Conservation (phyloP, 345 rosid species). For the Clarkia xantiana region DNA sequence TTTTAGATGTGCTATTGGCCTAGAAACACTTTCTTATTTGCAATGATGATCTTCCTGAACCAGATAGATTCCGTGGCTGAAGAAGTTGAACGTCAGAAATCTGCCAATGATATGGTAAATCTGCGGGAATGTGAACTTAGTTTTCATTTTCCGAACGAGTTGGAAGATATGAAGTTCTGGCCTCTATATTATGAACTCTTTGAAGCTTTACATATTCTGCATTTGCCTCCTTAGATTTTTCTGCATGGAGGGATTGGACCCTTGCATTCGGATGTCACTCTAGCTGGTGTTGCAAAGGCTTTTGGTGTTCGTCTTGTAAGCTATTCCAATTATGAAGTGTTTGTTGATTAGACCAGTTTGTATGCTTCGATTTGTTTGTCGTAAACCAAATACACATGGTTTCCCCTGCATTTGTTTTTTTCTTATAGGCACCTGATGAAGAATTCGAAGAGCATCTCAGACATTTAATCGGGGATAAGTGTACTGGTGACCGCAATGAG, state of each 20-base stretch:
- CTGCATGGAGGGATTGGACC: slow-evolving; percentile 95
- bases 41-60: slow-evolving; percentile 13
- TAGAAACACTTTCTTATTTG: slow-evolving; percentile 3
- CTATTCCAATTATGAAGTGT: background rate
- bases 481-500: slow-evolving; percentile 85
- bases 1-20: background rate
- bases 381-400: too few relatives aligned
- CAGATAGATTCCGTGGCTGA: slow-evolving; percentile 96
- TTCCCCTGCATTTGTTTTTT: background rate
- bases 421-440: slow-evolving; percentile 85
- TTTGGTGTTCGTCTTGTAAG: slow-evolving; percentile 91
- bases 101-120: slow-evolving; percentile 64
- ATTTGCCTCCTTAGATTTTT: slow-evolving; percentile 33
- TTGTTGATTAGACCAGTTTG: too few relatives aligned
- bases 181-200: too few relatives aligned
- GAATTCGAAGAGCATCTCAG: slow-evolving; percentile 91
- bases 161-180: too few relatives aligned
- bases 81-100: slow-evolving; percentile 70
- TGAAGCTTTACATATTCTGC: too few relatives aligned
- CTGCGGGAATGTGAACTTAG: background rate
- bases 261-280: slow-evolving; percentile 80
- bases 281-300: slow-evolving; percentile 90
- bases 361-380: too few relatives aligned
- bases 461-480: slow-evolving; percentile 62
- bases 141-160: too few relatives aligned